A percentile compares a stretch with the other conserved stretches of the same genome.
Conservation (phyloP, 805 yeast species). For the Barnettozyma sucrosica region DNA sequence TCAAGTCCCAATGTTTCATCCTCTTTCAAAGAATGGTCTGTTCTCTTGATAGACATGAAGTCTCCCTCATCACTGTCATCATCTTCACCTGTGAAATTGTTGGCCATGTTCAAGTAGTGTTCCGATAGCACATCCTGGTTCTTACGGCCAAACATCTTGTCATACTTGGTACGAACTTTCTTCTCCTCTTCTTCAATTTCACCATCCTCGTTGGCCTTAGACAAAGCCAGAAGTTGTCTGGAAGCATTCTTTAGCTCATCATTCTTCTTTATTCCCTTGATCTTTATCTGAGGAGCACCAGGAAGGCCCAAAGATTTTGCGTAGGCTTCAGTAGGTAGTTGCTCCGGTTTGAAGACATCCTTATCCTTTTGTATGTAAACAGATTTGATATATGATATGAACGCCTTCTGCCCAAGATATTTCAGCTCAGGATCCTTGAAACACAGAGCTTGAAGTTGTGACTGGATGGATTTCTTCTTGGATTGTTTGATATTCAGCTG, state of each 20-base stretch:
- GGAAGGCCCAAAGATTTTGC: slow-evolving; percentile 91
- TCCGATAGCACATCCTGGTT: slow-evolving; percentile 90
- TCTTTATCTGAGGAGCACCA: slow-evolving; percentile 90
- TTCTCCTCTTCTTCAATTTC: slow-evolving; percentile 34
- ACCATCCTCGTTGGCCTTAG: slow-evolving; percentile 60
- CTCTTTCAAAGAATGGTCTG: slow-evolving; percentile 64
- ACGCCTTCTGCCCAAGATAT: slow-evolving; percentile 93
- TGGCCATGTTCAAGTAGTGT: slow-evolving; percentile 74
- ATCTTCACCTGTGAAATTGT: slow-evolving; percentile 27
- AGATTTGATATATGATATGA: slow-evolving; percentile 84
- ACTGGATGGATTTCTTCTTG: slow-evolving; percentile 64
- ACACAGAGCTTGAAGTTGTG: slow-evolving; percentile 83
- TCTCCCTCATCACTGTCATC: slow-evolving; percentile 52
- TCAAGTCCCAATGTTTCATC: slow-evolving; percentile 57
- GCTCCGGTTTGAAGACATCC: slow-evolving; percentile 72
- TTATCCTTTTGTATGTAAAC: slow-evolving; percentile 83
- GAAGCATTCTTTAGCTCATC: slow-evolving; percentile 80
- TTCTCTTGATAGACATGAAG: slow-evolving; percentile 75
- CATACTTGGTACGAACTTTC: slow-evolving; percentile 79
- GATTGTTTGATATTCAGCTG: slow-evolving; percentile 70
- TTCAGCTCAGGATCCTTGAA: slow-evolving; percentile 89
- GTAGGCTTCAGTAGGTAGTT: slow-evolving; percentile 72
- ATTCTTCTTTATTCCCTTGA: slow-evolving; percentile 45
- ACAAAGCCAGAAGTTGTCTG: slow-evolving; percentile 55
- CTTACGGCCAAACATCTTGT: slow-evolving; percentile 90